phyloP scores from a whole-genome alignment of 2,329 filamentous ascomycete species.

The Sphaerulina vaccinii region DNA sequence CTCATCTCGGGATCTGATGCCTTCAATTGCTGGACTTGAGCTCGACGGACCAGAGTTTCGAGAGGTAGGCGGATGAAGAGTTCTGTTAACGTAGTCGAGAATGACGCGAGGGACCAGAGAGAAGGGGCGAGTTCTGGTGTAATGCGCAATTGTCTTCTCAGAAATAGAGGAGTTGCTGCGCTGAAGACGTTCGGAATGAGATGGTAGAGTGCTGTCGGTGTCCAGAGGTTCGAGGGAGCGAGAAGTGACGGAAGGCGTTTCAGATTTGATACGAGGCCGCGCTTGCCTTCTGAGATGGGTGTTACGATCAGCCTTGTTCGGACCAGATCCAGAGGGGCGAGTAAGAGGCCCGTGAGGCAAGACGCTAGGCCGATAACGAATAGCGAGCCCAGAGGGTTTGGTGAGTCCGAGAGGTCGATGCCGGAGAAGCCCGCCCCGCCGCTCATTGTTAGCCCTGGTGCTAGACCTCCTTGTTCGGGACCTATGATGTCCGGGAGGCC shows the following conservation, averaged over 20 bases:
- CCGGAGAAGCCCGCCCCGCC: slow-evolving; percentile 48
- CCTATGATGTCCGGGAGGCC: slow-evolving; percentile 81
- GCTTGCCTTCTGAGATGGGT: slow-evolving; percentile 64
- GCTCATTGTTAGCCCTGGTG: slow-evolving; percentile 51
- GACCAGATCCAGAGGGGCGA: slow-evolving; percentile 86
- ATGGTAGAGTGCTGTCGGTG: slow-evolving; percentile 83
- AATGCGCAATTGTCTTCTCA: slow-evolving; percentile 80
- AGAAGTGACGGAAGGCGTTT: slow-evolving; percentile 70
- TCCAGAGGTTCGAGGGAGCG: slow-evolving; percentile 65
- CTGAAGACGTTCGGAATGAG: slow-evolving; percentile 80
- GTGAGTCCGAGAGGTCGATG: slow-evolving; percentile 75
- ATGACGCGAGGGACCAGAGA: slow-evolving; percentile 78
- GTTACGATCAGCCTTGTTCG: slow-evolving; percentile 85
- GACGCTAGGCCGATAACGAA: slow-evolving; percentile 67
- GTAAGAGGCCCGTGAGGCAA: slow-evolving; percentile 70
- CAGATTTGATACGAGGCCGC: slow-evolving; percentile 75
- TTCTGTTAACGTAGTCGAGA: slow-evolving; percentile 75
- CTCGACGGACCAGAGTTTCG: slow-evolving; percentile 86
- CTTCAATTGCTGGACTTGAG: slow-evolving; percentile 61
- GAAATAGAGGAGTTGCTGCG: slow-evolving; percentile 77
- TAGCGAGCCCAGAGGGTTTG: slow-evolving; percentile 78
- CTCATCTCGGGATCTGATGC: slow-evolving; percentile 48
- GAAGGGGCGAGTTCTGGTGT: slow-evolving; percentile 78
- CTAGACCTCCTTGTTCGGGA: slow-evolving; percentile 70
- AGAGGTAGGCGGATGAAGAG: slow-evolving; percentile 84